Evolutionary conservation across 2,329 filamentous ascomycete genomes (phyloP), one percentile per base, ranked within the genome.

Genomic region (Epichloe coenophiala): DNA sequence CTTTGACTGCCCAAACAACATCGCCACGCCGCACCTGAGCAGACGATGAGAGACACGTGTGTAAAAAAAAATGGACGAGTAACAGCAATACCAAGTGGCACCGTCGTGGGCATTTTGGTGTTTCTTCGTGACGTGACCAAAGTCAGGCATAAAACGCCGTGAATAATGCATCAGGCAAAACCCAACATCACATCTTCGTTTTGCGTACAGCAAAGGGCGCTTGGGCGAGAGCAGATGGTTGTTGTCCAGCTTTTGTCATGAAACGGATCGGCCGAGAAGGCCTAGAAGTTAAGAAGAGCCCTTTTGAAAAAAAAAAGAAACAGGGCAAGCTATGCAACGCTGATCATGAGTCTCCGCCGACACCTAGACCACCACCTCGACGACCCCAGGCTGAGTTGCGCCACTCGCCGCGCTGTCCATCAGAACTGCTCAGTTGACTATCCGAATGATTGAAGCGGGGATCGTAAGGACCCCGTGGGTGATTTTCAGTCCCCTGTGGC

Each of bases 381-480:
- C 73, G 73, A 31, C 68, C 70, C 71, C 71, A 78, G 38, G 67
- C 75, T 17, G 77, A 80, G 59, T 78, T 78, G 36, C 77, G 72
- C 75, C 77, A 80, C 53, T 80, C 75, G 50, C 73, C 70, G 44
- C 72, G 72, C 53, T 72, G 72, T 45, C 61, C 67, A 45, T 72
- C 69, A 36, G 65, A 58, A 38, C 60, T 64, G 53, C 69, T 65
- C 23, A 68, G 58, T 47, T 67, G 67, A 51, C 63, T 66, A 51
- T 74, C 72, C 2, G 68, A 65, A 45, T 67, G 67, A 54, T 74
- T 72, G 51, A 71, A 71, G 36, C 74, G 70, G 49, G 53, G 55
- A 33, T 62, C 61, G 54, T 75, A 74, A 2, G 71, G 72, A 23
- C 68, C 68, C n/a, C 68, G 47, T 31, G 35, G 65, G 40, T 70